Evolutionary conservation across 106 monocot genomes (phyloP).

Genomic region (Dactylorhiza incarnata): DNA sequence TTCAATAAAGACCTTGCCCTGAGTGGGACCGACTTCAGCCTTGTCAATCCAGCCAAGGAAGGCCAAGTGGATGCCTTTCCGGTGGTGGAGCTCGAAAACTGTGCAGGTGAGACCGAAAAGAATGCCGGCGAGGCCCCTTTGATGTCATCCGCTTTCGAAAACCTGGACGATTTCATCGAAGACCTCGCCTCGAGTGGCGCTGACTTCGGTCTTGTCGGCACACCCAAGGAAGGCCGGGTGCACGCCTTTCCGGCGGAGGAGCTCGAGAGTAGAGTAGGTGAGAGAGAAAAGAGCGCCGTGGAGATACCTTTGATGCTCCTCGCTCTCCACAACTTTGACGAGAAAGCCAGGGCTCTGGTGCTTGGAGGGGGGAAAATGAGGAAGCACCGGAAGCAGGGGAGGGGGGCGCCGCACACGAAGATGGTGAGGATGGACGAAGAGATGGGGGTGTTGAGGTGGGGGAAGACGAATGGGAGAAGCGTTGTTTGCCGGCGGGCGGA

Average conservation of each 20-base stretch:
- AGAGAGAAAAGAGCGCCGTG: too few relatives aligned
- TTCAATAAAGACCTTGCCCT: constrained; percentile 35
- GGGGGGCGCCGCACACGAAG: constrained; percentile 55
- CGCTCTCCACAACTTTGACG: constrained; percentile 41
- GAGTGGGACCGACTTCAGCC: constrained; percentile 59
- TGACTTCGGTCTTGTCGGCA: too few relatives aligned
- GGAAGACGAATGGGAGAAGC: constrained; percentile 48
- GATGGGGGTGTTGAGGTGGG: constrained; percentile 63
- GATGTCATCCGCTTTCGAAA: constrained; percentile 31
- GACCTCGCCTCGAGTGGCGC: constrained; percentile 43
- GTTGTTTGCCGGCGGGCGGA: constrained; percentile 60
- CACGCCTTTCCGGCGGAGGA: too few relatives aligned
- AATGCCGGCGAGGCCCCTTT: constrained; percentile 39
- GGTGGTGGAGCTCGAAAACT: constrained; percentile 37
- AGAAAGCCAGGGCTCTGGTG: constrained; percentile 45
- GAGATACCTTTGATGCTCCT: too few relatives aligned
- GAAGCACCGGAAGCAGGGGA: constrained; percentile 80
- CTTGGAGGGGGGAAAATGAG: constrained; percentile 39
- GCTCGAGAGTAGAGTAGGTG: too few relatives aligned
- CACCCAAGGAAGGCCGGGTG: too few relatives aligned
- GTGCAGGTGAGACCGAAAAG: constrained; percentile 42
- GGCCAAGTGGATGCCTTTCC: constrained; percentile 65
- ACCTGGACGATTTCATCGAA: constrained; percentile 38
- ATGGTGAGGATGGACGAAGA: constrained; percentile 40
- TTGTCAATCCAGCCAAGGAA: constrained; percentile 45